Base-by-base conservation (phyloP, 345 rosid species). In the Gossypium stocksii region DNA sequence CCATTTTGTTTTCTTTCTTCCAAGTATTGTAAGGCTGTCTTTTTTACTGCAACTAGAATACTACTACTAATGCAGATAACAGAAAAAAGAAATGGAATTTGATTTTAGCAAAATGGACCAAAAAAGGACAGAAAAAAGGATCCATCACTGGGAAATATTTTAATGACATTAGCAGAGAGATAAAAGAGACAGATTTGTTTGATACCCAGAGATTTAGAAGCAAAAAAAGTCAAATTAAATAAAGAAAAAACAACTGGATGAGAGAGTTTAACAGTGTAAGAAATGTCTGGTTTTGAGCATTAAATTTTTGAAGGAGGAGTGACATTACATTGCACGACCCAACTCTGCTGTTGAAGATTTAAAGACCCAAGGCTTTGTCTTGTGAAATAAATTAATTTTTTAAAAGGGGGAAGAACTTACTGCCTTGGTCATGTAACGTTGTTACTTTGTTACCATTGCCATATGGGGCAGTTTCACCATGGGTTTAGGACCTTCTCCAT, bases 201-300 rank as follows among this genome's bases (percentile, higher is more conserved):
- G 45, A 54, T 15, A 44, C 43, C 43, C 38, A 73, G 56, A 70
- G 25, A 56, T 56, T 70, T 60, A 74, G 63, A 48, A 58, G n/a
- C 41, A 45, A 7, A 48, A 9, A 75, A 63, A 27, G 66, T 59
- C 46, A 34, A 56, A 72, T 41, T 51, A 70, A 16, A 64, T 56
- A 41, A 49, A 2, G 10, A 41, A 69, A 65, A 56, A 66, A 54
- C 65, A 78, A 46, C 44, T 27, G 63, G 77, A 57, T 25, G 2
- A 51, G 48, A 51, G 48, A 71, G 45, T 46, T n/a, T 51, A 43
- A 54, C 52, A 44, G 54, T 5, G 79, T 20, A 62, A 71, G 73
- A 71, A 70, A 72, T 66, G 75, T 76, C 74, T 51, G 78, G 73
- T 78, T 74, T 62, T 38, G 71, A 72, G 82, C 81, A 85, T 78